Conservation (phyloP, 352 stramenopile species). For the Peronospora destructor region DNA sequence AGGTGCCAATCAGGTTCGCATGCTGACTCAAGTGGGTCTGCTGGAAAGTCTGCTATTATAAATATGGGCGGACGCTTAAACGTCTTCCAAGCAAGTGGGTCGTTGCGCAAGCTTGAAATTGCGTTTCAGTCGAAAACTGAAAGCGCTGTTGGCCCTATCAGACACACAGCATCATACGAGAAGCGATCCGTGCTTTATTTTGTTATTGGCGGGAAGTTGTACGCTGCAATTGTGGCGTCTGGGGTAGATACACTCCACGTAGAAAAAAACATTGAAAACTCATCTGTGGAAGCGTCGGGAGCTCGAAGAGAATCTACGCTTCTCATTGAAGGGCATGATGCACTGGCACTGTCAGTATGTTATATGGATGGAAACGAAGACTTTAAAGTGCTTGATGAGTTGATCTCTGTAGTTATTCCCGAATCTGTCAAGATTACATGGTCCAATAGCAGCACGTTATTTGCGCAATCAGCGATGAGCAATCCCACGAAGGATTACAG, state of each 20-base stretch:
- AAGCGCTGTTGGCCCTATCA: constrained; percentile 22
- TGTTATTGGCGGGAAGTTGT: constrained; percentile 28
- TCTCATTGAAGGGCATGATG: constrained; percentile 1
- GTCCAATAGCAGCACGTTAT: constrained; percentile 36
- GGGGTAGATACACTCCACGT: neutral
- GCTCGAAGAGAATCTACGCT: constrained; percentile 2
- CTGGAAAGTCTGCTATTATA: constrained; percentile 32
- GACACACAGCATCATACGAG: constrained; percentile 36
- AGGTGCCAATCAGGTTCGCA: constrained; percentile 7
- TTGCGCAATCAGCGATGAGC: constrained; percentile 20
- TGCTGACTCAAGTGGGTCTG: neutral
- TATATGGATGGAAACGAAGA: constrained; percentile 29
- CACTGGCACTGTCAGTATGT: constrained; percentile 14
- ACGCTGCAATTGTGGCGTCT: constrained; percentile 24
- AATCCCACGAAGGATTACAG: constrained; percentile 49
- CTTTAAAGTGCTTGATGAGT: constrained; percentile 19
- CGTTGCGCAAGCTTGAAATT: constrained; percentile 31
- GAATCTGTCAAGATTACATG: constrained; percentile 53
- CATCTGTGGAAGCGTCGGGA: neutral
- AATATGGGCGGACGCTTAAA: constrained; percentile 37
- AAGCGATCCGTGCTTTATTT: constrained; percentile 34
- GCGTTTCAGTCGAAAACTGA: constrained; percentile 24
- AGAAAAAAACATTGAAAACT: constrained; percentile 3
- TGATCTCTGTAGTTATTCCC: constrained; percentile 34
- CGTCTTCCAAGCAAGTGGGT: constrained; percentile 31